Evolutionary conservation across 1,284 basidiomycete species (phyloP), one percentile per base, ranked within the genome.

Genomic region (Ustilago trichophora): DNA sequence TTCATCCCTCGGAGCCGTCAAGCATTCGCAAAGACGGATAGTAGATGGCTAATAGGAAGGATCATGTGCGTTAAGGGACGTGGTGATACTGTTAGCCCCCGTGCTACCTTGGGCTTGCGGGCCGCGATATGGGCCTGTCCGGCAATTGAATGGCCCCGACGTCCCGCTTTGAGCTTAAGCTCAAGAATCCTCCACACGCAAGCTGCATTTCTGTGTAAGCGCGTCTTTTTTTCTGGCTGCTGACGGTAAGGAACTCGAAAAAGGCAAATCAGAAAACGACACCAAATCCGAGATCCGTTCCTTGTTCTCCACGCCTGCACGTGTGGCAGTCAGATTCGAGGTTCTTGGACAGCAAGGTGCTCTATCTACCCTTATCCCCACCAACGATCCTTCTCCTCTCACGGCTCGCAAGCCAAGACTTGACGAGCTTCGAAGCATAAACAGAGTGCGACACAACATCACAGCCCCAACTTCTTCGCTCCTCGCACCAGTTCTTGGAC

Each of bases 211-310:
- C 34, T 16, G 9, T 34, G 9, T 34, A 13, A 34, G 9, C 13
- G 15, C n/a, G n/a, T 38, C 16, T 38, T 12, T 16, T 38, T 31
- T 8, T 18, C n/a, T 25, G n/a, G 31, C 21, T 46, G 44, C 33
- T 46, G 44, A 46, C 44, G 19, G 32, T 35, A 46, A 44, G 21
- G 15, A 15, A 9, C 15, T 18, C 9, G 21, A 24, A 37, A 2
- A 6, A 13, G 13, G 19, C 22, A 40, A 24, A 10, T 10, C 22
- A 40, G 13, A 5, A 7, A 5, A 25, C 9, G n/a, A 24, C 13
- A 25, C 11, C 19, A 25, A 31, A 16, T 31, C 46, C 46, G 46
- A 49, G 46, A 40, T 49, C 46, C 46, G 46, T 11, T 37, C 22
- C 26, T 31, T 16, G 22, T 13, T 25, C 19, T 18, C 8, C 15